phyloP scores from a whole-genome alignment of 768 basidiomycete species.

The Tylopilus intermedius region DNA sequence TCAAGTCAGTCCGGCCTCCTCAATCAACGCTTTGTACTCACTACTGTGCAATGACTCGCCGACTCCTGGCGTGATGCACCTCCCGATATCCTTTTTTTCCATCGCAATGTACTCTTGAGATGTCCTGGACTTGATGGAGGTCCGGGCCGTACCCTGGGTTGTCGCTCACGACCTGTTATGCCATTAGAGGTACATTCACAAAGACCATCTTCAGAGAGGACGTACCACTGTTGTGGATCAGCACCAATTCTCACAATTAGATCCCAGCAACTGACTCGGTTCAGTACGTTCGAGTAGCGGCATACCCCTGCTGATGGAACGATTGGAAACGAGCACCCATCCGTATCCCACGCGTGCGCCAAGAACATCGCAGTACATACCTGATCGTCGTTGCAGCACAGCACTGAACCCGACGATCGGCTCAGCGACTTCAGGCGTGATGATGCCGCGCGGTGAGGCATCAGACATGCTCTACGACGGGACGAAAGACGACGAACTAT shows the following conservation, averaged over 20 bases:
- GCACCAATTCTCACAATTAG: not conserved
- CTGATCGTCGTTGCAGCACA: conserved; percentile 94
- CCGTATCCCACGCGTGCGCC: not conserved
- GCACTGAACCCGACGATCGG: conserved; percentile 62
- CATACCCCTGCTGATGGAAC: conserved; percentile 78
- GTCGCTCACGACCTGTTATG: conserved; percentile 55
- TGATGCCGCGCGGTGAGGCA: conserved; percentile 49
- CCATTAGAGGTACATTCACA: not conserved
- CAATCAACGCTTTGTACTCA: too few species aligned
- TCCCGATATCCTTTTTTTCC: too few species aligned
- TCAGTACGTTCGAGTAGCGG: conserved; percentile 86
- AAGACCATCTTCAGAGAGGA: not conserved
- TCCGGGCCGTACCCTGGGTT: conserved; percentile 65
- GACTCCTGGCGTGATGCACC: too few species aligned
- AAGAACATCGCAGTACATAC: conserved; percentile 28
- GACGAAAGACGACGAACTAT: conserved; percentile 37
- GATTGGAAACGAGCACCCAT: conserved; percentile 39
- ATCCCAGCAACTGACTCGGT: conserved; percentile 39
- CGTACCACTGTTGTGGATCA: conserved; percentile 63
- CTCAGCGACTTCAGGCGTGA: conserved; percentile 68
- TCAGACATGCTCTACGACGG: not conserved
- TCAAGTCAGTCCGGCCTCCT: too few species aligned
- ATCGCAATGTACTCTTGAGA: conserved; percentile 70
- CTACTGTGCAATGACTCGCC: too few species aligned
- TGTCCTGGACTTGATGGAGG: conserved; percentile 75